These are phyloP conservation scores for Vigna mungo DNA, from an alignment of 306 rosid species.

Conservation along the genomic window DNA sequence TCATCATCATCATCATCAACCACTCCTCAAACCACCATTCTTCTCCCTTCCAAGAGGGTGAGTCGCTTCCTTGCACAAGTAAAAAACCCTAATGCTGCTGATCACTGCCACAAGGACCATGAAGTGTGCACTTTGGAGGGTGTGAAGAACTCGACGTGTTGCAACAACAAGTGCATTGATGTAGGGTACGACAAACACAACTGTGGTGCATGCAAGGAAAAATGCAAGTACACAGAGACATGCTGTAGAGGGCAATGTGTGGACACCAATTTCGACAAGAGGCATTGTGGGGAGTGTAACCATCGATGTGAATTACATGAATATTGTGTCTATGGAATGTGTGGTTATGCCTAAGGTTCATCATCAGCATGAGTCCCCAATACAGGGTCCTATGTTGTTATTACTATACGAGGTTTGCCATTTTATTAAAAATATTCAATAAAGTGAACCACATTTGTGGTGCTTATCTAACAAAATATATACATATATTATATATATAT, in stretches of 20 bases:
- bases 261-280: constrained; percentile 63
- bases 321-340: constrained; percentile 72
- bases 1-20: neutral
- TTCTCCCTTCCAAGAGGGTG: constrained; percentile 63
- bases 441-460: constrained; percentile 60
- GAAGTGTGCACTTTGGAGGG: constrained; percentile 49
- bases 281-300: constrained; percentile 83
- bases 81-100: constrained; percentile 57
- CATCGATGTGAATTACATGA: constrained; percentile 46
- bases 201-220: constrained; percentile 77
- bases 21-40: constrained; percentile 7
- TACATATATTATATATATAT: too few species aligned
- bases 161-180: constrained; percentile 83
- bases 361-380: neutral
- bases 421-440: constrained; percentile 50
- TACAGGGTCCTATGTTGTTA: constrained; percentile 5
- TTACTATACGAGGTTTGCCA: constrained; percentile 46
- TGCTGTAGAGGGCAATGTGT: constrained; percentile 87
- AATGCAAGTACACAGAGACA: constrained; percentile 65
- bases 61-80: constrained; percentile 63
- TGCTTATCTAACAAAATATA: constrained; percentile 43
- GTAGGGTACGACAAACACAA: constrained; percentile 56
- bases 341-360: constrained; percentile 65
- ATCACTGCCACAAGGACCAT: constrained; percentile 66
- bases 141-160: constrained; percentile 61